These are phyloP conservation scores for Ascoidea asiatica DNA, from an alignment of 805 yeast genomes.

Conservation along the genomic window DNA sequence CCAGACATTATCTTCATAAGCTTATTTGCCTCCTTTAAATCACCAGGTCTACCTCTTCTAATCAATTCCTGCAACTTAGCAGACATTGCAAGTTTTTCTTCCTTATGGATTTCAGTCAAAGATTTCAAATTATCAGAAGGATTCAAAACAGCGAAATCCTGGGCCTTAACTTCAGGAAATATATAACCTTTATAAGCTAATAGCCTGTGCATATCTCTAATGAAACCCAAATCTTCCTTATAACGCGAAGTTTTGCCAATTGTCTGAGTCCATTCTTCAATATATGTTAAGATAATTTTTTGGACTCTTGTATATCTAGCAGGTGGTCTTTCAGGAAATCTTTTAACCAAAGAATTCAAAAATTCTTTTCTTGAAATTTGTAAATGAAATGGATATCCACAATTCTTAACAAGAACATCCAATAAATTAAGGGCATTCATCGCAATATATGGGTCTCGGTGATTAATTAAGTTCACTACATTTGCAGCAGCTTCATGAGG, in stretches of 20 bases:
- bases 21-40: constrained; percentile 89
- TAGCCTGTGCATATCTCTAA: constrained; percentile 91
- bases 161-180: constrained; percentile 83
- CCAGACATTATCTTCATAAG: constrained; percentile 98
- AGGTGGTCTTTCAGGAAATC: constrained; percentile 94
- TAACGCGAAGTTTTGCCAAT: constrained; percentile 81
- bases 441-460: constrained; percentile 72
- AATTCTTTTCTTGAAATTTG: constrained; percentile 94
- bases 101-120: constrained; percentile 80
- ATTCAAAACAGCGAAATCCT: constrained; percentile 85
- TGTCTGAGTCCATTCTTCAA: constrained; percentile 96
- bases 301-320: constrained; percentile 72
- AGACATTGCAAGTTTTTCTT: constrained; percentile 83
- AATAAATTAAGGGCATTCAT: constrained; percentile 70
- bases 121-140: constrained; percentile 82
- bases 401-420: constrained; percentile 89
- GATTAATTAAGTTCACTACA: constrained; percentile 70
- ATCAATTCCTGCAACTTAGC: constrained; percentile 94
- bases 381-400: constrained; percentile 94
- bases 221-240: constrained; percentile 82
- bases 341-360: constrained; percentile 79
- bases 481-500: constrained; percentile 90
- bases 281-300: constrained; percentile 70
- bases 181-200: constrained; percentile 81
- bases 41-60: constrained; percentile 91